Conservation (phyloP, 768 basidiomycete species). For the Lactarius sp. region DNA sequence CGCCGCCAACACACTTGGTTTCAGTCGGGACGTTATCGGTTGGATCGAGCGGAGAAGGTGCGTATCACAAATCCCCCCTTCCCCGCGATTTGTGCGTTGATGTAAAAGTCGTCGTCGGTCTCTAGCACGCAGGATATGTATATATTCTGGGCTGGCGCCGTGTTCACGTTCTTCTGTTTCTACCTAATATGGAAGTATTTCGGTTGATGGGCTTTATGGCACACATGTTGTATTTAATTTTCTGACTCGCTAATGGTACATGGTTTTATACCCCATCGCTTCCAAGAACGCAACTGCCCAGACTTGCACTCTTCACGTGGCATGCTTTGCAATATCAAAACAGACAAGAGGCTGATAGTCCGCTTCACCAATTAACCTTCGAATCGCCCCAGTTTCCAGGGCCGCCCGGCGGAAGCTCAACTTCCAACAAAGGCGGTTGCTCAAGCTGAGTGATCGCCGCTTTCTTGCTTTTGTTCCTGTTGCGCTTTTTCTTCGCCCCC, state of each 20-base stretch:
- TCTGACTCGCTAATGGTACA: slow-evolving; percentile 5
- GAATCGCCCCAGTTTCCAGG: background rate
- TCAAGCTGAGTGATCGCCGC: background rate
- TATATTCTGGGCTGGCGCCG: slow-evolving; percentile 81
- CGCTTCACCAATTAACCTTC: background rate
- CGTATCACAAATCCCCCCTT: slow-evolving; percentile 28
- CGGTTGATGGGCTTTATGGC: slow-evolving; percentile 39
- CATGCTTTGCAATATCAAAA: too few relatives aligned
- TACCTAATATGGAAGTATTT: slow-evolving; percentile 90
- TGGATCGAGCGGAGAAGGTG: slow-evolving; percentile 97
- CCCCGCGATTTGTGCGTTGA: background rate
- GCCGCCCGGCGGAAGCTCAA: background rate
- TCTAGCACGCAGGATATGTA: slow-evolving; percentile 90
- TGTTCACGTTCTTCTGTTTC: slow-evolving; percentile 90
- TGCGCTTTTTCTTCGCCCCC: background rate
- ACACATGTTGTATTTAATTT: slow-evolving; percentile 2
- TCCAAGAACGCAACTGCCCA: background rate
- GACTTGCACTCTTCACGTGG: too few relatives aligned
- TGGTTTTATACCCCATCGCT: background rate
- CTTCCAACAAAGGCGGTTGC: background rate
- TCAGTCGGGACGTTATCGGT: slow-evolving; percentile 91
- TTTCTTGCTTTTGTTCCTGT: background rate
- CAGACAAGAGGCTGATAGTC: background rate
- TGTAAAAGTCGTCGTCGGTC: background rate
- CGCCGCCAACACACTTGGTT: slow-evolving; percentile 89